phyloP scores from a whole-genome alignment of 2,329 filamentous ascomycete species.

The Paradendryphiella salina region DNA sequence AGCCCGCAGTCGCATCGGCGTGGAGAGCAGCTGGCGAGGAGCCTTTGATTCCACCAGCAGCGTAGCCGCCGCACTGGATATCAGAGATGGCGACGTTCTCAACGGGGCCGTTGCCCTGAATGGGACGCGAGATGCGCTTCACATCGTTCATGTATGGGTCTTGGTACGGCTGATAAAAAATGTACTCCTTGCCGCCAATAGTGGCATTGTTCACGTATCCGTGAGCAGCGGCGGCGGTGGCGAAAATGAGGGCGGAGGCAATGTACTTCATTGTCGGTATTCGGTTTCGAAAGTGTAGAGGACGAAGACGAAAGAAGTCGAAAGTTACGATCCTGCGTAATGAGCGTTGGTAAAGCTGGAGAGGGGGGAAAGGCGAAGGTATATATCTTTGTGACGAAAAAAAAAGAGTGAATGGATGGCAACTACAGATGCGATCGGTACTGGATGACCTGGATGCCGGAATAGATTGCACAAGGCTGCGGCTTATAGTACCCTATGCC shows the following conservation, averaged over 20 bases:
- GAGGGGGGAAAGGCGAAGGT: slow-evolving; percentile 10
- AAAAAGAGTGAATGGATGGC: slow-evolving; percentile 12
- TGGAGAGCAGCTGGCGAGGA: slow-evolving; percentile 59
- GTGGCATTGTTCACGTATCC: slow-evolving; percentile 45
- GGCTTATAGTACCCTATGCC: slow-evolving; percentile 21
- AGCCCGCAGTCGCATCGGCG: slow-evolving; percentile 58
- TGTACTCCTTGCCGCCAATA: slow-evolving; percentile 38
- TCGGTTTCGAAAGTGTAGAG: background rate
- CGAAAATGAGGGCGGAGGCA: slow-evolving; percentile 32
- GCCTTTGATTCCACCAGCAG: slow-evolving; percentile 55
- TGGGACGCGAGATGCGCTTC: slow-evolving; percentile 59
- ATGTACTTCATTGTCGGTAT: slow-evolving; percentile 39
- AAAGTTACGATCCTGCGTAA: slow-evolving; percentile 12
- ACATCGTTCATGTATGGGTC: slow-evolving; percentile 40
- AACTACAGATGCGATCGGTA: slow-evolving; percentile 20
- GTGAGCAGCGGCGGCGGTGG: slow-evolving; percentile 38
- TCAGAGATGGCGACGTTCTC: slow-evolving; percentile 58
- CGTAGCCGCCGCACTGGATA: slow-evolving; percentile 60
- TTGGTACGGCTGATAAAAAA: slow-evolving; percentile 43
- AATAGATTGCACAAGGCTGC: slow-evolving; percentile 23
- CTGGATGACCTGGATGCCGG: slow-evolving; percentile 21
- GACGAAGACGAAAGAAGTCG: background rate
- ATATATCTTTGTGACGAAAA: slow-evolving; percentile 17
- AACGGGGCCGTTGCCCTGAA: slow-evolving; percentile 63
- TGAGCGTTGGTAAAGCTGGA: slow-evolving; percentile 5